Base-by-base conservation (phyloP, 73 alveolate genomes). In the Paramecium pentaurelia region DNA sequence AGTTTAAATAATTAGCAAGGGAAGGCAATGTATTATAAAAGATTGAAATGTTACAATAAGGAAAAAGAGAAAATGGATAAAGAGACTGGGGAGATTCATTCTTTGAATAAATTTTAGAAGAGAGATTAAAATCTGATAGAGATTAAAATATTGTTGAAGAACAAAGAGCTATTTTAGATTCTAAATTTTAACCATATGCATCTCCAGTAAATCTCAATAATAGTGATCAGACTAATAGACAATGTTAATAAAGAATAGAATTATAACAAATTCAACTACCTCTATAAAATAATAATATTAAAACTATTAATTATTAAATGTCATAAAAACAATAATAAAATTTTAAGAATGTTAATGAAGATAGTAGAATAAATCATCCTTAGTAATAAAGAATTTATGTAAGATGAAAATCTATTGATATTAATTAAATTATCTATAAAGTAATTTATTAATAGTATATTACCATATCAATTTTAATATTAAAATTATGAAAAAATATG, bases 1-100 rank as follows among this genome's bases (percentile, higher is more conserved):
- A 80, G 12, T 80, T 80, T 47, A 80, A 80, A 42, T 22, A 80
- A 45, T 12, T 80, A 25, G 91, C 91, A 8, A 40, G 75, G 34
- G 16, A 80, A 80, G 45, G 37, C 4, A 42, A 80, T 80, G 91
- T 49, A 12, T 14, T 44, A 10, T 20, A 80, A 47, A 25, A 27
- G 22, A 80, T 80, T 80, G 91, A 80, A 45, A 45, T 80, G 91
- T 9, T 80, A 9, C 38, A 80, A 45, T 14, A 38, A 22, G 47
- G 58, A 14, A 80, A 80, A 36, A 80, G 91, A 80, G 91, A 80
- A 80, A 8, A 12, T 1, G 91, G 91, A 80, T 34, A 42, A 22
- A n/a, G 91, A 80, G 64, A 80, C 6, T 80, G 91, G 91, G 91
- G 91, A 1, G 91, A 80, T 22, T 18, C 91, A 25, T 80, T 80